Percentiles rank a stretch among this genome's conserved stretches.
phyloP scores from a whole-genome alignment of 1,284 basidiomycete species.

The Microbotryum violaceum region DNA sequence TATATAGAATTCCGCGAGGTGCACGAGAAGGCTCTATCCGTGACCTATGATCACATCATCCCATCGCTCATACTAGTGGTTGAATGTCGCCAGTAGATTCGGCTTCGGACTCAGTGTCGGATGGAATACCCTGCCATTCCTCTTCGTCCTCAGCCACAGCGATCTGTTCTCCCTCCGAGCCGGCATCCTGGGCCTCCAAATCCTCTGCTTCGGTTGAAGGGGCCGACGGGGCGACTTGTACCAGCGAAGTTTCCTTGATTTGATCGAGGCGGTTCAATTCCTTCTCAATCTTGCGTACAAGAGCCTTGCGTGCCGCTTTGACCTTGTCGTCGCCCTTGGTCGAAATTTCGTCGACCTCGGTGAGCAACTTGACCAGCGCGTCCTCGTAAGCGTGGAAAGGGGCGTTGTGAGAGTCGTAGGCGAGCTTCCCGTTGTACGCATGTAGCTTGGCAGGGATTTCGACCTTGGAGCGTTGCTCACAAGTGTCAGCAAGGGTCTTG shows the following conservation, averaged over 20 bases:
- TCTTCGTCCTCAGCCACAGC: too few species aligned
- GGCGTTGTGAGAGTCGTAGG: constrained; percentile 51
- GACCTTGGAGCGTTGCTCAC: background rate
- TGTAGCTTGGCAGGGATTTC: background rate
- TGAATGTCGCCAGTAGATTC: too few species aligned
- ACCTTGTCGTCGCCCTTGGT: constrained; percentile 55
- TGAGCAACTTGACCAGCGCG: constrained; percentile 54
- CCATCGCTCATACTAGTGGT: too few species aligned
- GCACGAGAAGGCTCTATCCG: too few species aligned
- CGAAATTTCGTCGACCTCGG: constrained; percentile 58
- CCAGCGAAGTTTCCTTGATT: constrained; percentile 36
- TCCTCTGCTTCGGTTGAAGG: too few species aligned
- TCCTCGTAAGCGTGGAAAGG: constrained; percentile 55
- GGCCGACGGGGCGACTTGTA: too few species aligned
- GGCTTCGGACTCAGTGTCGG: too few species aligned
- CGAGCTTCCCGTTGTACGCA: constrained; percentile 37
- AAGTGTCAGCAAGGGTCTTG: background rate
- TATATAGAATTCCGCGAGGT: too few species aligned
- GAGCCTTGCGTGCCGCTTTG: constrained; percentile 50
- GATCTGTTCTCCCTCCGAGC: too few species aligned
- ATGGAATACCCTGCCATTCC: too few species aligned
- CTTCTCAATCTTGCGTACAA: constrained; percentile 55
- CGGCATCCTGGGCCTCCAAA: too few species aligned
- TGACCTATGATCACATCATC: too few species aligned
- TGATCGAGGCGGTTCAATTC: constrained; percentile 52